Percentiles rank a stretch among this genome's conserved stretches.
phyloP scores from a whole-genome alignment of 495 filamentous ascomycete genomes.

The Friedmanniomyces endolithicus region DNA sequence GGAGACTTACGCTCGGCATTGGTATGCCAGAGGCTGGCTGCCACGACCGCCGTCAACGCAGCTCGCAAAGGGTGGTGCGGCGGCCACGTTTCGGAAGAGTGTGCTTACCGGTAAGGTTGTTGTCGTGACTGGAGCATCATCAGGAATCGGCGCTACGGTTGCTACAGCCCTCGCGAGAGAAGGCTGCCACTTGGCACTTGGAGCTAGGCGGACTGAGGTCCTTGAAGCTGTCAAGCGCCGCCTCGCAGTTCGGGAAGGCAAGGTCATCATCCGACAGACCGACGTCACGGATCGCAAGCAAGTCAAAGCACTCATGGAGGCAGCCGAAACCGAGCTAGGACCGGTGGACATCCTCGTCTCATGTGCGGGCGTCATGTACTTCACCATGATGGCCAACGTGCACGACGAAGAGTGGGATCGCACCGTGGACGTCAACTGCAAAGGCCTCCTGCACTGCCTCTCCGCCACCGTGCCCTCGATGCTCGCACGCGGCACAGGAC shows the following conservation, averaged over 20 bases:
- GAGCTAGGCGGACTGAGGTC: constrained; percentile 47
- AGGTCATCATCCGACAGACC: constrained; percentile 46
- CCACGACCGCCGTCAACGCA: constrained; percentile 39
- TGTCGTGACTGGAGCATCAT: constrained; percentile 43
- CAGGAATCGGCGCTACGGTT: constrained; percentile 43
- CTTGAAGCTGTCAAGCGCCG: constrained; percentile 44
- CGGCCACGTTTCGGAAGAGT: constrained; percentile 32
- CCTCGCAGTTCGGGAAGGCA: constrained; percentile 37
- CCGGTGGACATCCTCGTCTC: constrained; percentile 53
- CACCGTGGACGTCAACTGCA: constrained; percentile 61
- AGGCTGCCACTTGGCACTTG: constrained; percentile 51
- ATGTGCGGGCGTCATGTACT: constrained; percentile 67
- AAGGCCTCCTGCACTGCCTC: constrained; percentile 53
- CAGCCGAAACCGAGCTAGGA: constrained; percentile 43
- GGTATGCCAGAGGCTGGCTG: constrained; percentile 58
- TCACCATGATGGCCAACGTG: constrained; percentile 58
- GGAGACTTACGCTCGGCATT: constrained; percentile 55
- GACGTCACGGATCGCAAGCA: constrained; percentile 48
- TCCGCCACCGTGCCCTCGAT: constrained; percentile 48
- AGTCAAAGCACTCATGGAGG: constrained; percentile 42
- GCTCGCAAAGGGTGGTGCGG: constrained; percentile 26
- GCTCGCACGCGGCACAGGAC: constrained; percentile 46
- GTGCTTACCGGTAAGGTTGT: constrained; percentile 42
- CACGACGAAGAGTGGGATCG: constrained; percentile 55
- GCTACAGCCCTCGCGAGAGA: constrained; percentile 33